Evolutionary conservation across 371 early-diverging fungal species (phyloP), one percentile per base, ranked within the genome.

Genomic region (Dinochytrium kinnereticum): DNA sequence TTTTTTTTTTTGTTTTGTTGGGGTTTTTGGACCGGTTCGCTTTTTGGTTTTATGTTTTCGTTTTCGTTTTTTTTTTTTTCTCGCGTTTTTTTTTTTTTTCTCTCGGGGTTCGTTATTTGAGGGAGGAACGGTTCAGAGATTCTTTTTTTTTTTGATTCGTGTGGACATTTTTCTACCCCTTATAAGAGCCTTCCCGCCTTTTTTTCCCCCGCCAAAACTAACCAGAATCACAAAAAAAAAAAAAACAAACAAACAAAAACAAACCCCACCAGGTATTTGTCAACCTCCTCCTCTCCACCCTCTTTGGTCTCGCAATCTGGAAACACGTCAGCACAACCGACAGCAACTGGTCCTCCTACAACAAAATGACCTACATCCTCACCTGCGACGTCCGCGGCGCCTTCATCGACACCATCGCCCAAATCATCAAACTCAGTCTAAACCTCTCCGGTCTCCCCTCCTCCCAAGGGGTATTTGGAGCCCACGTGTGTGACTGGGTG

Each of bases 401-500:
- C 31, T 76, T 76, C 57, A 24, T 76, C 21, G 76, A 76, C 66
- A 69, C 76, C 24, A 44, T 49, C 37, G 76, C 76, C 17, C 72
- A 72, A 51, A 51, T 71, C 49, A 59, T 76, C 64, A 76, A 76
- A 38, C 72, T 76, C 15, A n/a, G 38, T 7, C 69, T 76, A 7
- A 68, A 71, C 34, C 31, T 76, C 37, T 30, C 66, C 1, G 24
- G 51, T 34, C 26, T 70, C 24, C 68, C 71, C 7, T 26, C 40
- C 44, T 57, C 61, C 26, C 75, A 75, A 50, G 51, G 64, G n/a
- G 51, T 71, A 5, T 64, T 72, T 51, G 71, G 71, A 24, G 61
- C 59, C 61, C 76, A 76, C 65, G 53, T 72, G 38, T 72, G 77
- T 59, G 77, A 76, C 37, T 76, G 73, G 64, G 51, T 76, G 31